phyloP scores from a whole-genome alignment of 2,329 filamentous ascomycete species.

The Colletotrichum cuscutae region DNA sequence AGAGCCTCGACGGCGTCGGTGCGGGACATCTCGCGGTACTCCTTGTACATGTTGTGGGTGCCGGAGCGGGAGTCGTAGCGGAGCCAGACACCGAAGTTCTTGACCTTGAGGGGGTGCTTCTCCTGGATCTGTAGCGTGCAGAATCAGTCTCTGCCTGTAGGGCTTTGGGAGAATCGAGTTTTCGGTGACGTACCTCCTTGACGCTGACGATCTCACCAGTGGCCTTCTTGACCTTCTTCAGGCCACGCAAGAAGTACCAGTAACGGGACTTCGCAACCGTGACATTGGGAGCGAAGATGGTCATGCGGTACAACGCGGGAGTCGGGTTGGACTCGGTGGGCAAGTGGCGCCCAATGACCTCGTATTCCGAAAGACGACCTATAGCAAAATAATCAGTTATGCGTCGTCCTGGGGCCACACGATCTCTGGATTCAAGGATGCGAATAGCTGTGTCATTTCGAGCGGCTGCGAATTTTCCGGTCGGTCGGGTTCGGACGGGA shows the following conservation, averaged over 20 bases:
- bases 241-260: constrained; percentile 99
- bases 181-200: constrained; percentile 81
- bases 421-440: background rate
- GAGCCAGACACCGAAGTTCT: constrained; percentile 99
- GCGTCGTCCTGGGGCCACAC: background rate
- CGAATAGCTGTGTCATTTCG: background rate
- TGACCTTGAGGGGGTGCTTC: constrained; percentile 99
- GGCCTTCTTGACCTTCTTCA: constrained; percentile 99
- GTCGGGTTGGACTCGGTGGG: constrained; percentile 97
- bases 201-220: constrained; percentile 98
- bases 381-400: constrained; percentile 46
- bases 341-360: constrained; percentile 99
- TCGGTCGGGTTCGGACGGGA: background rate
- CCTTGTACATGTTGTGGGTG: constrained; percentile 99
- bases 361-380: constrained; percentile 99
- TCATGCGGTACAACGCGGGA: constrained; percentile 99
- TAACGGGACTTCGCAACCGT: constrained; percentile 99
- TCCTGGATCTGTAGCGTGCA: constrained; percentile 76
- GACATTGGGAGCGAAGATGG: constrained; percentile 97
- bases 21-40: constrained; percentile 99
- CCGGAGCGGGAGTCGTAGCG: constrained; percentile 99
- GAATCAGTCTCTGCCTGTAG: background rate
- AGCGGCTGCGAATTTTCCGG: background rate
- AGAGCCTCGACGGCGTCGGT: constrained; percentile 94
- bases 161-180: background rate